Evolutionary conservation across 805 yeast genomes (phyloP).

Genomic region (Pichia cabralensis): DNA sequence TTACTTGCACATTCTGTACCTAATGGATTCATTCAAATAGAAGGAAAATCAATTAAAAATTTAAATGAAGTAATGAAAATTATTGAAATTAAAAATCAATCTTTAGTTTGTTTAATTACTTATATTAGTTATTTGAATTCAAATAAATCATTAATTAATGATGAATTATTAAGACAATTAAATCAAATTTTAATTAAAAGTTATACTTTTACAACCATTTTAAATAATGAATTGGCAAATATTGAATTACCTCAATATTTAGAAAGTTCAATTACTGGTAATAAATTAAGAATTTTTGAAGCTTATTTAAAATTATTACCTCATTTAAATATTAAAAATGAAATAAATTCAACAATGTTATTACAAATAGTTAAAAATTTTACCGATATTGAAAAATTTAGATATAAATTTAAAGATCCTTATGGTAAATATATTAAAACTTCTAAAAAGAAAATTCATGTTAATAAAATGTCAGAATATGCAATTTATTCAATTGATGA

Average conservation of each 20-base stretch:
- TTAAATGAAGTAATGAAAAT: constrained; percentile 26
- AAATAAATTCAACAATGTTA: constrained; percentile 23
- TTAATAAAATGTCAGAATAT: constrained; percentile 14
- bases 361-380: constrained; percentile 26
- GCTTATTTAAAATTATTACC: constrained; percentile 26
- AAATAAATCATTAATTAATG: constrained; percentile 29
- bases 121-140: constrained; percentile 41
- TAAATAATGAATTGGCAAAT: constrained; percentile 15
- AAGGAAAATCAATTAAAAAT: constrained; percentile 24
- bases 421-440: constrained; percentile 5
- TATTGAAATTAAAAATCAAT: constrained; percentile 45
- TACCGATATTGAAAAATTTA: constrained; percentile 15
- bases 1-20: constrained; percentile 42
- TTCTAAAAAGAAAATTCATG: constrained; percentile 9
- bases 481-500: constrained; percentile 29
- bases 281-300: constrained; percentile 25
- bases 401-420: constrained; percentile 4
- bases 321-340: constrained; percentile 22
- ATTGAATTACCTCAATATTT: constrained; percentile 13
- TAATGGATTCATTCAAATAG: constrained; percentile 26
- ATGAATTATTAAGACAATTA: constrained; percentile 23
- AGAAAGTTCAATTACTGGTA: constrained; percentile 18
- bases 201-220: constrained; percentile 20
- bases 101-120: constrained; percentile 46
- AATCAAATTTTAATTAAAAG: constrained; percentile 24